Conservation (phyloP, 2,329 filamentous ascomycete genomes). For the Fusarium proliferatum region DNA sequence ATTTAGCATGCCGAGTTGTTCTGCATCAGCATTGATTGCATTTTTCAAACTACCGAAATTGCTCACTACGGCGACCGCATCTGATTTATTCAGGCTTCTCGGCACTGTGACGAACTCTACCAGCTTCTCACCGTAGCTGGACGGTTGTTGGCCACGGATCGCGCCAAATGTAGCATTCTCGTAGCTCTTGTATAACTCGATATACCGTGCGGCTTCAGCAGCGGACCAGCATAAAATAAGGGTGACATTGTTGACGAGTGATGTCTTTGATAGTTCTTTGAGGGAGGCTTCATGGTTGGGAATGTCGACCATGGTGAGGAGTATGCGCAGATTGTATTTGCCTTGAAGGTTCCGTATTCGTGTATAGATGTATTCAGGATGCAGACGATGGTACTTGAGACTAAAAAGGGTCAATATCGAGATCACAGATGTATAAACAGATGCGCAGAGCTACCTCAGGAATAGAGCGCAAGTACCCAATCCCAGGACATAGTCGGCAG, state of each 20-base stretch:
- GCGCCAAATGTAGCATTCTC: slow-evolving; percentile 84
- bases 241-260: slow-evolving; percentile 91
- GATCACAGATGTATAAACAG: fast-evolving
- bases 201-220: slow-evolving; percentile 90
- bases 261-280: slow-evolving; percentile 92
- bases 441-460: slow-evolving; percentile 63
- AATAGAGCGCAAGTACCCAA: slow-evolving; percentile 91
- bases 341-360: slow-evolving; percentile 86
- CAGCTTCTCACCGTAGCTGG: slow-evolving; percentile 85
- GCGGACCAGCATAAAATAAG: slow-evolving; percentile 94
- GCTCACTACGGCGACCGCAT: slow-evolving; percentile 88
- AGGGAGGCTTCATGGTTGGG: slow-evolving; percentile 91
- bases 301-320: slow-evolving; percentile 95
- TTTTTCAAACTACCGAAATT: slow-evolving; percentile 91
- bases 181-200: slow-evolving; percentile 94
- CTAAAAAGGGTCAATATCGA: slow-evolving; percentile 50
- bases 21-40: slow-evolving; percentile 87
- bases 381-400: slow-evolving; percentile 95
- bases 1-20: slow-evolving; percentile 84
- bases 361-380: slow-evolving; percentile 97
- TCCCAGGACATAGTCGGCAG: slow-evolving; percentile 91
- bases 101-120: slow-evolving; percentile 94
- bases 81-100: slow-evolving; percentile 91
- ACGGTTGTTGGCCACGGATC: slow-evolving; percentile 87
- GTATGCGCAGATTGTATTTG: slow-evolving; percentile 85